A percentile compares a stretch with the other conserved stretches of the same genome.
phyloP scores from a whole-genome alignment of 2,329 filamentous ascomycete species.

The Arthrobotrys sinensis region DNA sequence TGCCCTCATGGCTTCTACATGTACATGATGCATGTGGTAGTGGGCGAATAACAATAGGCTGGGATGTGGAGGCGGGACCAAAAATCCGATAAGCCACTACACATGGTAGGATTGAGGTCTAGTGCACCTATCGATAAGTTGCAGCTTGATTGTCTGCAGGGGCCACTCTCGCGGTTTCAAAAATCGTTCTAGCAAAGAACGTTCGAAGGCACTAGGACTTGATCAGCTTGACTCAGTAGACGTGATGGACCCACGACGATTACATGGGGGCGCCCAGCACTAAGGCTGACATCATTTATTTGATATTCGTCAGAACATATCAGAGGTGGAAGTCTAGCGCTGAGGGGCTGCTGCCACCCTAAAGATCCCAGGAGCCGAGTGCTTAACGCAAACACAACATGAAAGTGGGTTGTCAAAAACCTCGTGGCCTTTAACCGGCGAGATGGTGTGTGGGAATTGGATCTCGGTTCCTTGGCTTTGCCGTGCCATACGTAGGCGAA shows the following conservation, averaged over 20 bases:
- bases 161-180: slow-evolving; percentile 54
- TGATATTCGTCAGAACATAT: slow-evolving; percentile 54
- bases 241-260: slow-evolving; percentile 27
- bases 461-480: slow-evolving; percentile 36
- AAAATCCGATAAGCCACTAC: slow-evolving; percentile 51
- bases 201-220: slow-evolving; percentile 22
- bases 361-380: slow-evolving; percentile 24
- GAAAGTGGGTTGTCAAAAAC: slow-evolving; percentile 54
- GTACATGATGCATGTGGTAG: slow-evolving; percentile 31
- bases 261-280: slow-evolving; percentile 47
- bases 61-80: slow-evolving; percentile 25
- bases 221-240: slow-evolving; percentile 55
- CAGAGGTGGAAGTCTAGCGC: slow-evolving; percentile 43
- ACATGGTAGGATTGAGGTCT: slow-evolving; percentile 36
- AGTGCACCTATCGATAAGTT: slow-evolving; percentile 37
- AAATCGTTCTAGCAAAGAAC: slow-evolving; percentile 36
- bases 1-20: slow-evolving; percentile 38
- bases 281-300: slow-evolving; percentile 61
- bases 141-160: slow-evolving; percentile 61
- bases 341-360: slow-evolving; percentile 32
- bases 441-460: slow-evolving; percentile 34
- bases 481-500: slow-evolving; percentile 46
- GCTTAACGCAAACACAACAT: slow-evolving; percentile 59
- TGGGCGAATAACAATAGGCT: slow-evolving; percentile 22
- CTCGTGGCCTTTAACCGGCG: slow-evolving; percentile 52